A percentile compares a stretch with the other conserved stretches of the same genome.
phyloP scores from a whole-genome alignment of 768 basidiomycete genomes.

The Hygrocybe punicea region DNA sequence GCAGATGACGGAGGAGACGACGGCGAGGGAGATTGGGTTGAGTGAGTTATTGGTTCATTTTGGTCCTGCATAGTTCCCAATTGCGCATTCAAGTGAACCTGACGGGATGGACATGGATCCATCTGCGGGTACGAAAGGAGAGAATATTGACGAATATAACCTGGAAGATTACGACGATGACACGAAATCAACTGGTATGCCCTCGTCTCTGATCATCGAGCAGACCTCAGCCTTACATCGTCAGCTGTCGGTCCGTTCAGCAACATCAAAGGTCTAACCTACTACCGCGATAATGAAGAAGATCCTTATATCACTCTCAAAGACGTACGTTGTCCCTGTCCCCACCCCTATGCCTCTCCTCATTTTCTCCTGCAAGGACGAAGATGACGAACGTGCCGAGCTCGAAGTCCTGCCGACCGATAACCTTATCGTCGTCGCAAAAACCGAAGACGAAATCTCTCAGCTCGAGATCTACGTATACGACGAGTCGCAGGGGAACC shows the following conservation, averaged over 20 bases:
- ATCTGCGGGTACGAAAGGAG: constrained; percentile 25
- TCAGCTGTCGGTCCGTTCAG: constrained; percentile 79
- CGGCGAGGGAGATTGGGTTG: constrained; percentile 71
- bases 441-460: constrained; percentile 95
- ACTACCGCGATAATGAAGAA: constrained; percentile 86
- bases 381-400: constrained; percentile 83
- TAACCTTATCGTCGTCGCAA: constrained; percentile 87
- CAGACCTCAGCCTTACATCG: constrained; percentile 10
- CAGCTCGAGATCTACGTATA: constrained; percentile 96
- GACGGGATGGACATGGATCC: constrained; percentile 49
- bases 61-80: constrained; percentile 10
- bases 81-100: constrained; percentile 27
- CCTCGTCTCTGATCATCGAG: constrained; percentile 4
- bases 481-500: constrained; percentile 85
- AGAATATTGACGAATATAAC: constrained; percentile 80
- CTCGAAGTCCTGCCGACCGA: constrained; percentile 87
- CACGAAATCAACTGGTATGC: constrained; percentile 36
- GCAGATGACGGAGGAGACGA: constrained; percentile 54
- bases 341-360: constrained; percentile 8
- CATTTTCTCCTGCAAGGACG: constrained; percentile 45
- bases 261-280: constrained; percentile 92
- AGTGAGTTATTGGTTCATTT: constrained; percentile 56
- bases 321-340: constrained; percentile 54
- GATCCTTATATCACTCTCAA: constrained; percentile 97
- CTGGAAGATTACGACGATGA: constrained; percentile 92